A percentile compares a stretch with the other conserved stretches of the same genome.
phyloP scores from a whole-genome alignment of 2,329 filamentous ascomycete species.

The Alternaria metachromatica region DNA sequence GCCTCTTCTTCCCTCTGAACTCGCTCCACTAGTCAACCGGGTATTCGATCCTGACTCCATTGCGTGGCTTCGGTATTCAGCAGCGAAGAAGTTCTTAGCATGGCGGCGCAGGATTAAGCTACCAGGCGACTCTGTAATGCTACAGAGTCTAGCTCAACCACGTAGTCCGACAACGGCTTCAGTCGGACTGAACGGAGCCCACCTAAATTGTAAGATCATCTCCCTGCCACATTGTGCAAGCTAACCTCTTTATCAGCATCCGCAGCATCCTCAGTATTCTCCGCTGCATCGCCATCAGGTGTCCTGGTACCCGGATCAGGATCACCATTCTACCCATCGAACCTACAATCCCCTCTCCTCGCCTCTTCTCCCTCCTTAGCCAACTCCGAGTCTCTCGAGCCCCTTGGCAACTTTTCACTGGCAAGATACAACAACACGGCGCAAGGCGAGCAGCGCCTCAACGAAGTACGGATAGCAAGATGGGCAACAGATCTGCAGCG shows the following conservation, averaged over 20 bases:
- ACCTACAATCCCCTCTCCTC: constrained; percentile 44
- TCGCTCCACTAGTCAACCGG: constrained; percentile 70
- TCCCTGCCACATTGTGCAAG: neutral
- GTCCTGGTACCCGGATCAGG: constrained; percentile 46
- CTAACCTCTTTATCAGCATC: constrained; percentile 37
- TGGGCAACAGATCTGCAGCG: constrained; percentile 84
- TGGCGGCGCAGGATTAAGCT: constrained; percentile 64
- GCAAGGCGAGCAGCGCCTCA: constrained; percentile 65
- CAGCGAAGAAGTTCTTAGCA: constrained; percentile 79
- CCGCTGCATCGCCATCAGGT: constrained; percentile 47
- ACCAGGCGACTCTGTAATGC: constrained; percentile 34
- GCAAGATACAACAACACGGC: constrained; percentile 59
- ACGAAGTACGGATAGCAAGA: constrained; percentile 75
- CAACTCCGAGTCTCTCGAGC: constrained; percentile 30
- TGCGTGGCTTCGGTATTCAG: constrained; percentile 80
- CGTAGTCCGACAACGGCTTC: constrained; percentile 39
- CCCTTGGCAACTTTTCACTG: constrained; percentile 45
- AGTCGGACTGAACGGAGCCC: constrained; percentile 34
- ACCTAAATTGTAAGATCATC: constrained; percentile 31
- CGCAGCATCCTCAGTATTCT: constrained; percentile 44
- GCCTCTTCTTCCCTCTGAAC: constrained; percentile 78
- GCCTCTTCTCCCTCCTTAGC: constrained; percentile 45
- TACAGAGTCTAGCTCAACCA: constrained; percentile 34
- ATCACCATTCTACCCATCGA: constrained; percentile 44
- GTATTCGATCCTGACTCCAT: constrained; percentile 81